phyloP scores from a whole-genome alignment of 2,329 filamentous ascomycete species.

The Neocucurbitaria cava region DNA sequence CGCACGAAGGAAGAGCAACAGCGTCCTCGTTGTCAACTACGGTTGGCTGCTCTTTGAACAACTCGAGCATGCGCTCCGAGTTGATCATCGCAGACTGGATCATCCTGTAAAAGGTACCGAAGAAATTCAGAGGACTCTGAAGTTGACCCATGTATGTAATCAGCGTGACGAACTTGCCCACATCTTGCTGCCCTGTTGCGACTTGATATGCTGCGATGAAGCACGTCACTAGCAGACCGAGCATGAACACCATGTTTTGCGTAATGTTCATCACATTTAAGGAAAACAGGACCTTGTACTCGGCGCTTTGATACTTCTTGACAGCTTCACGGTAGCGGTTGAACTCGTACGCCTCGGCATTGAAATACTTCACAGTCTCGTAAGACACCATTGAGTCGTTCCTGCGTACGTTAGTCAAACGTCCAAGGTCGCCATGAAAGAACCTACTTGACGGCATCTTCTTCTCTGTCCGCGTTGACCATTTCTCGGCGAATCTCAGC shows the following conservation, averaged over 20 bases:
- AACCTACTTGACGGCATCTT: slow-evolving; percentile 87
- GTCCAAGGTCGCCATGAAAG: neutral
- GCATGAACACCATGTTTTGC: slow-evolving; percentile 69
- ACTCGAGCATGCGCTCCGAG: slow-evolving; percentile 89
- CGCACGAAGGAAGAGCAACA: slow-evolving; percentile 68
- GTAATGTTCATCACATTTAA: slow-evolving; percentile 67
- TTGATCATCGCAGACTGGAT: slow-evolving; percentile 98
- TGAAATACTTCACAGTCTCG: slow-evolving; percentile 76
- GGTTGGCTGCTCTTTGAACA: slow-evolving; percentile 95
- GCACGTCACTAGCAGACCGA: slow-evolving; percentile 70
- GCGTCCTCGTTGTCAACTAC: slow-evolving; percentile 80
- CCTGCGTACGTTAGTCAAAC: slow-evolving; percentile 48
- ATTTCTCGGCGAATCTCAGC: slow-evolving; percentile 90
- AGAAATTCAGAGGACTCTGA: slow-evolving; percentile 74
- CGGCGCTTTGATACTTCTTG: slow-evolving; percentile 62
- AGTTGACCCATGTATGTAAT: slow-evolving; percentile 78
- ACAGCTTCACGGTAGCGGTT: slow-evolving; percentile 64
- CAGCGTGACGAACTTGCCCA: slow-evolving; percentile 74
- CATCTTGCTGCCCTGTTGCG: slow-evolving; percentile 63
- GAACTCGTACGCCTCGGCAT: slow-evolving; percentile 66
- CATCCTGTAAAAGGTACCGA: slow-evolving; percentile 92
- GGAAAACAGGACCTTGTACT: slow-evolving; percentile 64
- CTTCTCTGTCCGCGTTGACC: slow-evolving; percentile 92
- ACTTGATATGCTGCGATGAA: slow-evolving; percentile 76
- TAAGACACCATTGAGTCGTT: slow-evolving; percentile 99